Evolutionary conservation across 192 early-diverging fungal genomes (phyloP), one percentile per base, ranked within the genome.

Genomic region (Allomyces macrogynus): DNA sequence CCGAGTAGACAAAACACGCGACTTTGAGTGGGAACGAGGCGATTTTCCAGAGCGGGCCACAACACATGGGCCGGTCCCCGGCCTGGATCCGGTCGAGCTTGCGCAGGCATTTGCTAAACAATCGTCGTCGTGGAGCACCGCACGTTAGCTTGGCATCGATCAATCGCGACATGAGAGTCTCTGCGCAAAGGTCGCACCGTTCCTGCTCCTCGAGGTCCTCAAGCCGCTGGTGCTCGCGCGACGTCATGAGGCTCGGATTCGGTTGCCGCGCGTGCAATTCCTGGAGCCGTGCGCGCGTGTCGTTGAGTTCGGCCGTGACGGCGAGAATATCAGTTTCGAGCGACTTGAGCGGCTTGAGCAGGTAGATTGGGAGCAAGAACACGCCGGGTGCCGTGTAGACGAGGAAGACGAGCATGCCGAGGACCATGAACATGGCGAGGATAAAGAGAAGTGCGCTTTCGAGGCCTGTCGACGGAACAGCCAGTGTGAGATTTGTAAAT

Each of bases 321-420:
- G 49, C 20, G 12, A 20, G 5, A 3, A 57, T 20, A 3, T 57
- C 49, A 4, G 16, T 14, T 5, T 57, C 49, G 20, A 57, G 20
- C 49, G 49, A 57, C 49, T 57, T 14, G 16, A 20, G 12, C 16
- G 49, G 49, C 49, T 57, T 57, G 12, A 57, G 12, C 49, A 57
- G 49, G 49, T 57, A 14, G 12, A 57, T 57, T 5, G 49, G 49
- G 49, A 20, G 20, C 49, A 57, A 5, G 20, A 57, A 57, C 49
- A 57, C 12, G 49, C 49, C 49, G 49, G 49, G 49, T n/a, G 49
- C 67, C 12, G 80, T 81, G 61, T 84, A 84, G 20, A 66, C 70
- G 22, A 84, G 69, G 57, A 78, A 78, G 9, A 82, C 72, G 22
- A 69, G 24, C 77, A 78, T 79, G 16, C 83, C 83, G 9, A 79